Evolutionary conservation across 352 stramenopile species (phyloP).

Genomic region (Blastocystis sp.): DNA sequence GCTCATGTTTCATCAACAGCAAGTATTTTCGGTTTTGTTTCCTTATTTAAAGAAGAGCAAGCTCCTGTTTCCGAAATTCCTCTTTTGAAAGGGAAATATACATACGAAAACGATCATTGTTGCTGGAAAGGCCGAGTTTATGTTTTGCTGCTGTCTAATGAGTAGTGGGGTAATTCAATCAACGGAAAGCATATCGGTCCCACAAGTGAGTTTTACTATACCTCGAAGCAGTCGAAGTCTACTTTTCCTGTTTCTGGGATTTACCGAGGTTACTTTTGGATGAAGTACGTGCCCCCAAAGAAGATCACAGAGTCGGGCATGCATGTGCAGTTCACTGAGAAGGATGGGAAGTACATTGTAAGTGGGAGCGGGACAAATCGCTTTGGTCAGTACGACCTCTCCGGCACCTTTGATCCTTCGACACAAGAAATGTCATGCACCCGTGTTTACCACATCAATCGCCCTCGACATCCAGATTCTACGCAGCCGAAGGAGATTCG

Average conservation of each 20-base stretch:
- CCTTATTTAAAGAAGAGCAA: neutral
- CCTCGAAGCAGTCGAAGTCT: neutral
- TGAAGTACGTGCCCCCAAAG: constrained; percentile 19
- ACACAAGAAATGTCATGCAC: constrained; percentile 28
- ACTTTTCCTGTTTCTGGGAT: neutral
- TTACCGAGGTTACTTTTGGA: constrained; percentile 59
- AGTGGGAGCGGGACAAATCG: neutral
- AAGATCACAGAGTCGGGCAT: constrained; percentile 47
- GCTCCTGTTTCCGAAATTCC: neutral
- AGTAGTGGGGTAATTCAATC: constrained; percentile 52
- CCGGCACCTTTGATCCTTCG: constrained; percentile 7
- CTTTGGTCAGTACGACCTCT: constrained; percentile 19
- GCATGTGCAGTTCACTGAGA: constrained; percentile 16
- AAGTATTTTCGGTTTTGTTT: neutral
- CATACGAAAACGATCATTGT: neutral
- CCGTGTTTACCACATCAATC: constrained; percentile 4
- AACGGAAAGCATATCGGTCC: constrained; percentile 4
- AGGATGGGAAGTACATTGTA: constrained; percentile 1
- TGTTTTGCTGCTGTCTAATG: neutral
- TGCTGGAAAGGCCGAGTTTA: constrained; percentile 13
- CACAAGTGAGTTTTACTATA: constrained; percentile 42
- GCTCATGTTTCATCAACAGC: neutral
- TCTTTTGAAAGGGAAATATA: constrained; percentile 13
- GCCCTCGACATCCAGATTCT: neutral
- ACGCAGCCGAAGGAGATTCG: neutral